phyloP scores from a whole-genome alignment of 148 eudicot genomes.

The Nepenthes mirabilis region DNA sequence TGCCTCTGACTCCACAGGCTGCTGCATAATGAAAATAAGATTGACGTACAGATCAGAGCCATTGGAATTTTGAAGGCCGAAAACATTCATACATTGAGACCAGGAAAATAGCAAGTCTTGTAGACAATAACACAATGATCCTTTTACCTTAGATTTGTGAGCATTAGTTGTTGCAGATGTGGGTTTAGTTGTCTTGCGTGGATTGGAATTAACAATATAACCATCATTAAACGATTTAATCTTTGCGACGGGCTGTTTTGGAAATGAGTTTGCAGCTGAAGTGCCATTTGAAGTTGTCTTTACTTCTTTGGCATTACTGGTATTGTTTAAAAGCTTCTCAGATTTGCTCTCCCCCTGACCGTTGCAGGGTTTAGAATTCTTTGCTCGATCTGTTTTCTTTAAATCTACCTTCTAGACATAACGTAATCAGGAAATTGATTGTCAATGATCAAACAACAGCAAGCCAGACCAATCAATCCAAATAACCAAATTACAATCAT shows the following conservation, averaged over 20 bases:
- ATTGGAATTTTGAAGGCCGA: not conserved
- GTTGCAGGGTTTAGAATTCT: conserved; percentile 24
- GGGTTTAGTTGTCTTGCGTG: no score
- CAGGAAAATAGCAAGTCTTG: not conserved
- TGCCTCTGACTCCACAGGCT: conserved; percentile 28
- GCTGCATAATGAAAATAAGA: conserved; percentile 15
- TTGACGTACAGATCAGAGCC: not conserved
- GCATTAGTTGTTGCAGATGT: no score
- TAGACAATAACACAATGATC: conserved; percentile 1
- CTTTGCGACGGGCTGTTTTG: no score
- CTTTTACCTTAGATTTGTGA: conserved; percentile 34
- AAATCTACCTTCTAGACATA: conserved; percentile 29
- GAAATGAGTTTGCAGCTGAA: no score
- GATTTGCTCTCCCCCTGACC: conserved; percentile 25
- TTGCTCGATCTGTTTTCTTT: conserved; percentile 13
- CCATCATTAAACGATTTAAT: no score
- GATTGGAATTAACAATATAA: no score
- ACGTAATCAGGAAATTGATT: not conserved
- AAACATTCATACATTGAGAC: no score
- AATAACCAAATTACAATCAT: not conserved
- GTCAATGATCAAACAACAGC: not conserved
- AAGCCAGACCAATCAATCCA: not conserved
- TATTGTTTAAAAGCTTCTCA: conserved; percentile 38
- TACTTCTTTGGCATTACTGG: conserved; percentile 20
- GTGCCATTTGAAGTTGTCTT: no score